phyloP scores from a whole-genome alignment of 208 protist genomes.

The Histomonas meleagridis region DNA sequence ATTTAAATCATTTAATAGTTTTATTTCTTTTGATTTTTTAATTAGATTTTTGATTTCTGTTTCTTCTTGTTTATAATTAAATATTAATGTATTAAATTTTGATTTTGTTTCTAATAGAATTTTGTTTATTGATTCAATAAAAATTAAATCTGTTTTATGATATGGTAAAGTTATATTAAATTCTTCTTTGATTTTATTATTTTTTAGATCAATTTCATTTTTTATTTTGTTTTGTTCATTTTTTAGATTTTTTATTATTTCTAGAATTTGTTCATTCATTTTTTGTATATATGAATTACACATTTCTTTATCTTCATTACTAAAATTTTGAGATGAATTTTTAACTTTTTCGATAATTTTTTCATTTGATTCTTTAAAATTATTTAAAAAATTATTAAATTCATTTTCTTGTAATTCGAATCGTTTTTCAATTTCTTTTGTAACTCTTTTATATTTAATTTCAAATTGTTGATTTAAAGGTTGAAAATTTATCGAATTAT shows the following conservation, averaged over 20 bases:
- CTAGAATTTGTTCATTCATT: not conserved
- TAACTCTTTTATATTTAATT: not conserved
- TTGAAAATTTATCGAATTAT: not conserved
- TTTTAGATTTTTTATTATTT: not conserved
- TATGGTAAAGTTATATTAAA: not conserved
- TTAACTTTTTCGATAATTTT: not conserved
- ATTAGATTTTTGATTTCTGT: no score
- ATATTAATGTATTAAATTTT: no score
- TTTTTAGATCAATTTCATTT: not conserved
- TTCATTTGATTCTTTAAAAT: not conserved
- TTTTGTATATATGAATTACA: not conserved
- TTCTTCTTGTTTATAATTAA: no score
- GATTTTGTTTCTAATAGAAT: not conserved
- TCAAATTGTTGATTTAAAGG: not conserved
- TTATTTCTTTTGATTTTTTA: no score
- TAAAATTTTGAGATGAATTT: not conserved
- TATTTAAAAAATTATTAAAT: not conserved
- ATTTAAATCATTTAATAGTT: no score
- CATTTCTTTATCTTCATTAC: not conserved
- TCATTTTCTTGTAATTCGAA: not conserved
- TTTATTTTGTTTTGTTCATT: not conserved
- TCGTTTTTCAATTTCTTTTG: not conserved
- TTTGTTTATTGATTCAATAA: not conserved
- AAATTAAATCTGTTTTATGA: not conserved
- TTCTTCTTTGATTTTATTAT: not conserved